Base-by-base conservation (phyloP, 1,284 basidiomycete genomes). In the Rhizopogon parksii region DNA sequence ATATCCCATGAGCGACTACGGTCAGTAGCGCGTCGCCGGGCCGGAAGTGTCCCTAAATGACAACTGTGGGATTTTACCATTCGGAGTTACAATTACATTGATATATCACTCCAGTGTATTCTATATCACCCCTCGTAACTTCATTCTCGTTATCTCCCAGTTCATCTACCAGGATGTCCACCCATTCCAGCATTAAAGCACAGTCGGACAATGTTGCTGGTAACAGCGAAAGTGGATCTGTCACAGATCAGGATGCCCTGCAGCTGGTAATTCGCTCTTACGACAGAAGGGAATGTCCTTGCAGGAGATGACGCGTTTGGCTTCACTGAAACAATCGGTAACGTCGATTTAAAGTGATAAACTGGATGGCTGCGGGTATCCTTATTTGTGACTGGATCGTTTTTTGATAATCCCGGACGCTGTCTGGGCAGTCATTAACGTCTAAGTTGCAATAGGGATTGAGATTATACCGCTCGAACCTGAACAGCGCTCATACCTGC, bases 391-490 rank as follows among this genome's bases (percentile, higher is more conserved):
- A 59, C 62, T 59, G 52, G 58, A 53, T 56, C 57, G 48, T 59
- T 59, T 58, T 64, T 60, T 52, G 55, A 63, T 49, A 50, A 57
- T 56, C 56, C 59, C 54, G 49, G 58, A 36, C 12, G 49, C 47
- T 49, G 19, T 35, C 37, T 43, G 38, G 39, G 50, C 60, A 58
- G 58, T 45, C 42, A 54, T 48, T 60, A 53, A 50, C 52, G 56
- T 66, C 56, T 55, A 56, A 55, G 59, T 59, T 55, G 59, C 59
- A 56, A 59, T 71, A 68, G 70, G 78, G 85, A 72, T 91, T 92
- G 89, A 92, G 90, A 92, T 86, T 56, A 91, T 80, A 92, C 89
- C 89, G 89, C 84, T 81, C 71, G 87, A 90, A 91, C 89, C 87
- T 91, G 90, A 88, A 79, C 86, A 90, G 88, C 79, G 85, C 82